phyloP scores from a whole-genome alignment of 208 protist species.

The Tritrichomonas musculus region DNA sequence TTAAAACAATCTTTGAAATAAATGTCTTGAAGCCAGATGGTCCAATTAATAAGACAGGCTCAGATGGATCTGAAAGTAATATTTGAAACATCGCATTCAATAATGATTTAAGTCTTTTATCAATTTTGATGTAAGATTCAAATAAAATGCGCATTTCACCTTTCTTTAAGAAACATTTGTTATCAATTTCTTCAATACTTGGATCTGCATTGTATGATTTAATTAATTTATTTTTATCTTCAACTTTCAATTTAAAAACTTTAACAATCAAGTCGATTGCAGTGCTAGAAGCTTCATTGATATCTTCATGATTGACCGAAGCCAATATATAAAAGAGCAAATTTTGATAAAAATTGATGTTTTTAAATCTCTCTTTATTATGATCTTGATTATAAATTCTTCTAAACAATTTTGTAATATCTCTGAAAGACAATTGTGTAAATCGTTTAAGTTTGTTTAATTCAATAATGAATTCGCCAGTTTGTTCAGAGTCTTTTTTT shows the following conservation, averaged over 20 bases:
- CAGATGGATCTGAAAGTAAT: neutral
- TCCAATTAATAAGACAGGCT: neutral
- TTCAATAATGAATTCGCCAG: neutral
- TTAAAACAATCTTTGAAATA: neutral
- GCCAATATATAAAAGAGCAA: neutral
- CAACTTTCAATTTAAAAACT: neutral
- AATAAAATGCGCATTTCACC: neutral
- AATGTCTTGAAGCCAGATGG: neutral
- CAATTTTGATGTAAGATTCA: too few relatives aligned
- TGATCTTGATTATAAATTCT: neutral
- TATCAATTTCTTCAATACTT: neutral
- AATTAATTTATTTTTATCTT: neutral
- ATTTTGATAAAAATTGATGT: neutral
- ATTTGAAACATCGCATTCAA: neutral
- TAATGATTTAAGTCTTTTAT: too few relatives aligned
- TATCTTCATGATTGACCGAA: neutral
- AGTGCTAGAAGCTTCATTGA: neutral
- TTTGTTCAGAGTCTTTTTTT: too few relatives aligned
- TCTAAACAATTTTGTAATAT: neutral
- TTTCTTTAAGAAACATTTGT: neutral
- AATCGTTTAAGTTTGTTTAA: neutral
- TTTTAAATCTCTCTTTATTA: neutral
- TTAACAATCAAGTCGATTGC: neutral
- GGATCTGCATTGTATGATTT: neutral
- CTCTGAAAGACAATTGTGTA: neutral